These are phyloP conservation scores for Dactylonectria estremocensis DNA, from an alignment of 2,329 filamentous ascomycete genomes.

Conservation along the genomic window DNA sequence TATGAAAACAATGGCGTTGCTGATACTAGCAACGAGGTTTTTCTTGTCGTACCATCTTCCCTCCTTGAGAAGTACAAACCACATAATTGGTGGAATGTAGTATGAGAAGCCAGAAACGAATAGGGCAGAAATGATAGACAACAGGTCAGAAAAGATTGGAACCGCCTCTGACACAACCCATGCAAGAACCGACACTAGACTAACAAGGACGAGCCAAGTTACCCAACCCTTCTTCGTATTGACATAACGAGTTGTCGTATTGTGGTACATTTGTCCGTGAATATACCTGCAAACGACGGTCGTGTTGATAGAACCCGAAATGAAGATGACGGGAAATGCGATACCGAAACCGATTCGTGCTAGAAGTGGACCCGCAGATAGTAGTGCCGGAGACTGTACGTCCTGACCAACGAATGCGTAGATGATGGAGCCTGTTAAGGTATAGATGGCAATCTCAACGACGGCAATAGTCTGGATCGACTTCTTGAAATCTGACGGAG, in stretches of 20 bases:
- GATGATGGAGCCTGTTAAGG: conserved; percentile 75
- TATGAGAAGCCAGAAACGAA: conserved; percentile 50
- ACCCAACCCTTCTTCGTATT: conserved; percentile 62
- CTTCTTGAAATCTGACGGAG: conserved; percentile 55
- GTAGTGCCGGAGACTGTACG: conserved; percentile 77
- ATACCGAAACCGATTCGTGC: conserved; percentile 79
- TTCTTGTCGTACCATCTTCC: conserved; percentile 41
- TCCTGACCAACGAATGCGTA: conserved; percentile 77
- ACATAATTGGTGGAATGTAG: neutral
- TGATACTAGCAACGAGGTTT: conserved; percentile 24
- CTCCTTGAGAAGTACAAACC: conserved; percentile 33
- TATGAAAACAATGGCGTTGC: neutral
- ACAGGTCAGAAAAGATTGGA: conserved; percentile 78
- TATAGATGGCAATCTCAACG: conserved; percentile 76
- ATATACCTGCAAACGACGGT: conserved; percentile 61
- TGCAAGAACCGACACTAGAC: conserved; percentile 72
- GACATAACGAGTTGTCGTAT: conserved; percentile 59
- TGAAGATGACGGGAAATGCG: conserved; percentile 67
- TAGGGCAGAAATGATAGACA: conserved; percentile 59
- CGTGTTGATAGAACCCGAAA: conserved; percentile 74
- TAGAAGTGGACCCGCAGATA: conserved; percentile 73
- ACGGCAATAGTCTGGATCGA: conserved; percentile 75
- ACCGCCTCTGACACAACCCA: conserved; percentile 81
- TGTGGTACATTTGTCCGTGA: conserved; percentile 58
- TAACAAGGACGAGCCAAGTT: conserved; percentile 73